Evolutionary conservation across 1,139 yeast genomes (phyloP).

Genomic region (Geotrichum europaeum): DNA sequence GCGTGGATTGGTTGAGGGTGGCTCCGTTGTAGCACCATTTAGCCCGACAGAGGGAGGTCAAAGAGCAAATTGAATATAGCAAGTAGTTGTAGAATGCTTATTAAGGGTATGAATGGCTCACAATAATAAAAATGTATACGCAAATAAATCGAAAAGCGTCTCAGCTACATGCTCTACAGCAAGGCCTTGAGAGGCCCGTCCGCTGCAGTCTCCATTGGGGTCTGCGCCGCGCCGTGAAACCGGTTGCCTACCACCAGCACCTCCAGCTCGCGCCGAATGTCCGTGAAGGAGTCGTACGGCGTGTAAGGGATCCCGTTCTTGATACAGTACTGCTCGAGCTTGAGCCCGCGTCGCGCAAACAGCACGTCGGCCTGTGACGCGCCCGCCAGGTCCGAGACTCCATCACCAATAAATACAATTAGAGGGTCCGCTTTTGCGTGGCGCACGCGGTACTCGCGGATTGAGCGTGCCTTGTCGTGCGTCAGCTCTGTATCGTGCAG

Average conservation of each 20-base stretch:
- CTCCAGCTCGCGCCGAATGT: constrained; percentile 36
- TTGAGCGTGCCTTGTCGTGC: constrained; percentile 59
- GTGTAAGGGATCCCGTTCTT: constrained; percentile 39
- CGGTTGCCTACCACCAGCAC: constrained; percentile 31
- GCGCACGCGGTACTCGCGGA: constrained; percentile 41
- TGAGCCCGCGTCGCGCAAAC: constrained; percentile 41
- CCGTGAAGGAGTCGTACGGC: constrained; percentile 40
- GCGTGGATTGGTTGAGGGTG: too few species aligned
- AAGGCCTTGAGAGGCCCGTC: background rate
- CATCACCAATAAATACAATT: constrained; percentile 41
- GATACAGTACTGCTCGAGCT: constrained; percentile 39
- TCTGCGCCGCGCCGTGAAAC: background rate
- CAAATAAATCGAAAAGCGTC: too few species aligned
- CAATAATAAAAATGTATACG: too few species aligned
- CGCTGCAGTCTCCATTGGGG: background rate
- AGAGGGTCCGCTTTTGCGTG: constrained; percentile 29
- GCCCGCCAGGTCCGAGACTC: constrained; percentile 43
- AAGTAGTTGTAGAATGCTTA: too few species aligned
- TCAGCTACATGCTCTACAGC: background rate
- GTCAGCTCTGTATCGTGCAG: constrained; percentile 58
- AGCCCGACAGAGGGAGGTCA: background rate
- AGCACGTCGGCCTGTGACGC: constrained; percentile 42
- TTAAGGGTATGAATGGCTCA: too few species aligned
- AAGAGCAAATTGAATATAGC: background rate
- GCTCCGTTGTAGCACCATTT: too few species aligned